Percentiles rank a stretch among this genome's conserved stretches.
phyloP scores from a whole-genome alignment of 1,139 yeast genomes.

The Magnusiomyces paraingens region DNA sequence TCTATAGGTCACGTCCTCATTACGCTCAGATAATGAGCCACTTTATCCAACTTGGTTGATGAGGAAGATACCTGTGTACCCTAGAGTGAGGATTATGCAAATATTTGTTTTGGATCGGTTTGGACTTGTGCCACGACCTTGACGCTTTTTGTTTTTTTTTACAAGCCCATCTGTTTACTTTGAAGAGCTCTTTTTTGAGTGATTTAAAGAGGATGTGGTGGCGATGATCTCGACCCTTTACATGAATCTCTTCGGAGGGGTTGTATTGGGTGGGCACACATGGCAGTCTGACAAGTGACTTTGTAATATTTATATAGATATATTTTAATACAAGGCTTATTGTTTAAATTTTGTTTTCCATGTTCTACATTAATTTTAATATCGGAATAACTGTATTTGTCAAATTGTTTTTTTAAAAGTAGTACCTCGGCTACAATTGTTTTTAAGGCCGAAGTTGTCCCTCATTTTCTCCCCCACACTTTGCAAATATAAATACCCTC shows the following conservation, averaged over 20 bases:
- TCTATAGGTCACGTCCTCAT: slow-evolving; percentile 4
- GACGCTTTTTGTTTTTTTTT: slow-evolving; percentile 16
- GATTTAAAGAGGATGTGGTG: slow-evolving; percentile 24
- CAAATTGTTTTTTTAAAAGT: no score
- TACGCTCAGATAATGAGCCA: slow-evolving; percentile 2
- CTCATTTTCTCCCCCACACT: no score
- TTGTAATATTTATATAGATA: slow-evolving; percentile 4
- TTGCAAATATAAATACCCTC: no score
- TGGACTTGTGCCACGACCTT: slow-evolving; percentile 24
- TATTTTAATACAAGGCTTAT: background rate
- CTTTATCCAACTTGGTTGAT: slow-evolving; percentile 33
- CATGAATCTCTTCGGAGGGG: slow-evolving; percentile 87
- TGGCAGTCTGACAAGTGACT: slow-evolving; percentile 97
- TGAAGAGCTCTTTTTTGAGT: slow-evolving; percentile 1
- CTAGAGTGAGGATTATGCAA: slow-evolving; percentile 64
- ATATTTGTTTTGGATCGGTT: slow-evolving; percentile 19
- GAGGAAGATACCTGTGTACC: slow-evolving; percentile 96
- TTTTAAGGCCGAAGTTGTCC: no score
- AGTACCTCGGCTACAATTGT: no score
- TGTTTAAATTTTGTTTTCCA: no score
- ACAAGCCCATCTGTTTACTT: slow-evolving; percentile 5
- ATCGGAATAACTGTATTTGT: no score
- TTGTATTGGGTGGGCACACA: slow-evolving; percentile 89
- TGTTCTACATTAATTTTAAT: no score
- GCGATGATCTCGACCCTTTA: slow-evolving; percentile 99